Percentiles rank a stretch among this genome's conserved stretches.
phyloP scores from a whole-genome alignment of 495 filamentous ascomycete species.

The Chaetomidium leptoderma region DNA sequence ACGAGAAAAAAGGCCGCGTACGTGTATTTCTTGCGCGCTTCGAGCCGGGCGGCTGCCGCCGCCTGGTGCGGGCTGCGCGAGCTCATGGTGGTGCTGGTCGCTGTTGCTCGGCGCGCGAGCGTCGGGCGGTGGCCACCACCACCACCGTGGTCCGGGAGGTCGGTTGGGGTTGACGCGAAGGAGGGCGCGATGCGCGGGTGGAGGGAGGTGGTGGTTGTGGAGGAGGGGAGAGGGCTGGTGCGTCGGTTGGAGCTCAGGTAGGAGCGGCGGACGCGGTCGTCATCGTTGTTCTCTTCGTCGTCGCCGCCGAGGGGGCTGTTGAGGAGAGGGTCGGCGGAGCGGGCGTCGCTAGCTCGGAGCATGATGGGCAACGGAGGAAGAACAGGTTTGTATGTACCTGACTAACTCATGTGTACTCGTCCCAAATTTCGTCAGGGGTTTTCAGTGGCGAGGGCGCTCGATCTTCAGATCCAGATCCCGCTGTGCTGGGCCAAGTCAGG shows the following conservation, averaged over 20 bases:
- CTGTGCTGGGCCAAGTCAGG: neutral
- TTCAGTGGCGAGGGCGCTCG: neutral
- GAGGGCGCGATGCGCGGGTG: slow-evolving; percentile 2
- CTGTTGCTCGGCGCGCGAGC: neutral
- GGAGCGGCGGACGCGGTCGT: slow-evolving; percentile 7
- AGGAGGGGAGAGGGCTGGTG: slow-evolving; percentile 2
- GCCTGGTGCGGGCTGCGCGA: slow-evolving; percentile 34
- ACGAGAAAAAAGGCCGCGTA: slow-evolving; percentile 79
- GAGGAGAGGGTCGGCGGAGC: slow-evolving; percentile 17
- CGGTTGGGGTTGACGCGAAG: neutral
- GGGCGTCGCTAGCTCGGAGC: slow-evolving; percentile 7
- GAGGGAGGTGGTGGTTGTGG: neutral
- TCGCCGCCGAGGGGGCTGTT: neutral
- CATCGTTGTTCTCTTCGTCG: neutral
- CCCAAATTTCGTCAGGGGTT: too few relatives aligned
- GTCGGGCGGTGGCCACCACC: slow-evolving; percentile 1
- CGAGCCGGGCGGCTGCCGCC: slow-evolving; percentile 41
- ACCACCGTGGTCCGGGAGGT: neutral
- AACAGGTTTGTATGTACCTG: too few relatives aligned
- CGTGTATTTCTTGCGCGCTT: slow-evolving; percentile 74
- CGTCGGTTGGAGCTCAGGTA: neutral
- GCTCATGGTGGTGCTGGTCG: slow-evolving; percentile 12
- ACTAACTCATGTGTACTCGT: too few relatives aligned
- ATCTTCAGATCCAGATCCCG: too few relatives aligned
- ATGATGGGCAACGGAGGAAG: slow-evolving; percentile 2